Evolutionary conservation across 2,329 filamentous ascomycete species (phyloP).

Genomic region (Fusarium praegraminearum): DNA sequence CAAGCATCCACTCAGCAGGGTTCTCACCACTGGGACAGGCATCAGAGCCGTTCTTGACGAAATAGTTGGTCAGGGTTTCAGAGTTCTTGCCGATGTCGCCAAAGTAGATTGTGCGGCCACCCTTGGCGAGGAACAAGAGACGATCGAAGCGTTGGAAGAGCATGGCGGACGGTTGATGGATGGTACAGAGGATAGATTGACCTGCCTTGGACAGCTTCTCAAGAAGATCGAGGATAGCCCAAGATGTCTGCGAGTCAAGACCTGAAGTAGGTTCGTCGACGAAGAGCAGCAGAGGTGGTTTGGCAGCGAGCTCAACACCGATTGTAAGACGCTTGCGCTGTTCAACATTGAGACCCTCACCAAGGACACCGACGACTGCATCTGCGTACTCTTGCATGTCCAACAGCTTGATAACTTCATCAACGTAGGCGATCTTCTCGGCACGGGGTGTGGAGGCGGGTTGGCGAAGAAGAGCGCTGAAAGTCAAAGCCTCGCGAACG

Average conservation of each 20-base stretch:
- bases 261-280: conserved; percentile 67
- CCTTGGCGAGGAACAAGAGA: conserved; percentile 60
- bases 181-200: conserved; percentile 64
- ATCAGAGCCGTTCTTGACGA: conserved; percentile 37
- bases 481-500: conserved; percentile 56
- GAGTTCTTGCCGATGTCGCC: conserved; percentile 47
- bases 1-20: conserved; percentile 48
- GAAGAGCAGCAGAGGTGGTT: conserved; percentile 62
- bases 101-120: conserved; percentile 46
- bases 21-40: conserved; percentile 41
- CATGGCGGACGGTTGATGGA: conserved; percentile 62
- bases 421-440: conserved; percentile 66
- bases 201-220: conserved; percentile 69
- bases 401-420: conserved; percentile 66
- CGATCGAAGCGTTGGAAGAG: conserved; percentile 64
- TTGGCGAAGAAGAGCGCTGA: conserved; percentile 60
- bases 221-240: conserved; percentile 78
- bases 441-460: conserved; percentile 56
- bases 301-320: conserved; percentile 60
- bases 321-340: conserved; percentile 65
- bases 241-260: conserved; percentile 72
- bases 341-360: conserved; percentile 62
- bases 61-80: conserved; percentile 38
- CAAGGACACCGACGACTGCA: conserved; percentile 61
- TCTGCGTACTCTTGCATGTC: conserved; percentile 68